Evolutionary conservation across 1,139 yeast genomes (phyloP).

Genomic region (Pichia sp.): DNA sequence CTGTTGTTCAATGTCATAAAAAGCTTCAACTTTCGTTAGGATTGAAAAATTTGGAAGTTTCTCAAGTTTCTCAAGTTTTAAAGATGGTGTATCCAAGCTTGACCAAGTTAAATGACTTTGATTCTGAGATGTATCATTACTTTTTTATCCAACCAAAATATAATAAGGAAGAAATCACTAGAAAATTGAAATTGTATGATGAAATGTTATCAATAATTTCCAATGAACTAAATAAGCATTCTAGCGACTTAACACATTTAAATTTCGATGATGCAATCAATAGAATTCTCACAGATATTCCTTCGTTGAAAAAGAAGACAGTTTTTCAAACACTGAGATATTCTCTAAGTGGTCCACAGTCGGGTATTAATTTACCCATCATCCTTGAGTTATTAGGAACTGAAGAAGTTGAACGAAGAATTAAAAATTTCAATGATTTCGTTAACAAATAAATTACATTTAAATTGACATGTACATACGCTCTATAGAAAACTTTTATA

Average conservation of each 20-base stretch:
- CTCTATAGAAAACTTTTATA: neutral
- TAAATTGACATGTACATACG: neutral
- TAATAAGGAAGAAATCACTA: constrained; percentile 26
- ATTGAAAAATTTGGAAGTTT: constrained; percentile 25
- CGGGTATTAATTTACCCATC: constrained; percentile 66
- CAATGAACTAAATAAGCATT: constrained; percentile 1
- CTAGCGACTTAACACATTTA: constrained; percentile 4
- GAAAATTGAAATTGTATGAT: constrained; percentile 13
- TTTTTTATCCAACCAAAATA: constrained; percentile 36
- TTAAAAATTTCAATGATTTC: constrained; percentile 27
- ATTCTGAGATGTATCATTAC: constrained; percentile 38
- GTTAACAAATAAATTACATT: neutral
- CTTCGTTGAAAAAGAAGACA: constrained; percentile 11
- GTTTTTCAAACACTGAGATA: constrained; percentile 58
- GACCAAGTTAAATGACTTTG: constrained; percentile 42
- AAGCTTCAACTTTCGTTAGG: constrained; percentile 19
- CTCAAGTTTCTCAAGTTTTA: constrained; percentile 31
- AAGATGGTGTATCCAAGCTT: constrained; percentile 36
- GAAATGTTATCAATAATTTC: constrained; percentile 2
- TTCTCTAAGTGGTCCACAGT: constrained; percentile 64
- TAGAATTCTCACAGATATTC: constrained; percentile 3
- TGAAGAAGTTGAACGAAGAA: constrained; percentile 36
- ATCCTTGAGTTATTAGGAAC: constrained; percentile 52
- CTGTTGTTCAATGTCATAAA: constrained; percentile 31
- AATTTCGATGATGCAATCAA: constrained; percentile 12